Conservation (phyloP, 1,284 basidiomycete species). For the Mycosarcoma mackinlayi region DNA sequence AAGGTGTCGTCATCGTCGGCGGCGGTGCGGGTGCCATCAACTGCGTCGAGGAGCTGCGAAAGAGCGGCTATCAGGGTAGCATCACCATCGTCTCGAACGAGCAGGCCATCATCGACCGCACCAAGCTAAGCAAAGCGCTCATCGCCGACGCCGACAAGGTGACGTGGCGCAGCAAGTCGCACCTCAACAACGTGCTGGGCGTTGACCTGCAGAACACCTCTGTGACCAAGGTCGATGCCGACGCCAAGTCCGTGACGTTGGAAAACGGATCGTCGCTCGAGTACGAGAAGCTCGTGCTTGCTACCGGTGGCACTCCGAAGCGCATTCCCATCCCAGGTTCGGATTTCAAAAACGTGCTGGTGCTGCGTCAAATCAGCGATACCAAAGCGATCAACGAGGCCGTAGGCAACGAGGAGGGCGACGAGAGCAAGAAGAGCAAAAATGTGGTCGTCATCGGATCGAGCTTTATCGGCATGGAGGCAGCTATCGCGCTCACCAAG, state of each 20-base stretch:
- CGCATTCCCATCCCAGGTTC: conserved; percentile 82
- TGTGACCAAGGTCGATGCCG: conserved; percentile 52
- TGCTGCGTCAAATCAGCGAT: conserved; percentile 79
- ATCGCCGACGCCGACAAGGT: conserved; percentile 81
- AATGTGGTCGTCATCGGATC: conserved; percentile 86
- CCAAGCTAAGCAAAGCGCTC: conserved; percentile 89
- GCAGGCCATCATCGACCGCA: conserved; percentile 85
- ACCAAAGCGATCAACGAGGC: conserved; percentile 81
- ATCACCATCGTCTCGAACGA: conserved; percentile 86
- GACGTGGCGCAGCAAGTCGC: conserved; percentile 78
- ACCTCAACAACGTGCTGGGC: conserved; percentile 82
- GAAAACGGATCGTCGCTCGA: conserved; percentile 62
- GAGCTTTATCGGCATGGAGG: conserved; percentile 94
- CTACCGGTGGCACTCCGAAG: conserved; percentile 70
- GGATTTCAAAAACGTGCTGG: conserved; percentile 81
- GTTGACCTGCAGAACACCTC: conserved; percentile 77
- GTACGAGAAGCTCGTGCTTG: conserved; percentile 70
- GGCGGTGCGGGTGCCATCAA: conserved; percentile 86
- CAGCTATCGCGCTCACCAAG: conserved; percentile 81
- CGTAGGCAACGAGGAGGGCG: conserved; percentile 68
- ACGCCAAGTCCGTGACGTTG: conserved; percentile 66
- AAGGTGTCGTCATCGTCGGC: conserved; percentile 83
- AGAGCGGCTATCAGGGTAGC: conserved; percentile 81
- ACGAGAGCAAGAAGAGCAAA: conserved; percentile 70
- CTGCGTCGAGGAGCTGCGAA: conserved; percentile 83